These are phyloP conservation scores for Phaeophleospora eucalypticola DNA, from an alignment of 2,329 filamentous ascomycete species.

Conservation along the genomic window DNA sequence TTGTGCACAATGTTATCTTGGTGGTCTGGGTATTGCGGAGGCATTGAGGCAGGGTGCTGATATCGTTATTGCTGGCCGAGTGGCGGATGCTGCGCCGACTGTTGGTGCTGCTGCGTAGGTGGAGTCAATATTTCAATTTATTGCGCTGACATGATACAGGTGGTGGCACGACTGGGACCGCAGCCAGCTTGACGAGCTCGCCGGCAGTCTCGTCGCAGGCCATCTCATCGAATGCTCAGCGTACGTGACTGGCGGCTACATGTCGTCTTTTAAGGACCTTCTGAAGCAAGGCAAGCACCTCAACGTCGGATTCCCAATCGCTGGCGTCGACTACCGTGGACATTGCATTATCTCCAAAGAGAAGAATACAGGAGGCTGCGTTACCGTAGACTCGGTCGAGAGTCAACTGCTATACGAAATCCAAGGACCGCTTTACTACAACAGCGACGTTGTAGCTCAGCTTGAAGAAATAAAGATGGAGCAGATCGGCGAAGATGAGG, in stretches of 20 bases:
- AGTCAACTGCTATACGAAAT: constrained; percentile 52
- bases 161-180: constrained; percentile 42
- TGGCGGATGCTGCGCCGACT: constrained; percentile 40
- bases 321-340: constrained; percentile 28
- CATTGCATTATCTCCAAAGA: constrained; percentile 35
- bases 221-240: constrained; percentile 41
- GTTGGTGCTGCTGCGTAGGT: constrained; percentile 34
- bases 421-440: constrained; percentile 53
- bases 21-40: constrained; percentile 37
- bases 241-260: constrained; percentile 40
- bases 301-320: constrained; percentile 30
- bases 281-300: constrained; percentile 31
- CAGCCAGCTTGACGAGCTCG: constrained; percentile 34
- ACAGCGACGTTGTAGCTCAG: constrained; percentile 51
- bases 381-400: constrained; percentile 46
- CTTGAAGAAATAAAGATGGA: constrained; percentile 48
- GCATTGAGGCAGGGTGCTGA: constrained; percentile 38
- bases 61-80: constrained; percentile 40
- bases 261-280: constrained; percentile 38
- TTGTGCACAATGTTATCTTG: constrained; percentile 27
- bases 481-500: constrained; percentile 44
- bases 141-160: constrained; percentile 1
- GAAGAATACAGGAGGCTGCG: constrained; percentile 30
- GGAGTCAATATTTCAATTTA: not conserved
- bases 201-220: constrained; percentile 37